Evolutionary conservation across 1,284 basidiomycete species (phyloP).

Genomic region (Sporisorium sorghi): DNA sequence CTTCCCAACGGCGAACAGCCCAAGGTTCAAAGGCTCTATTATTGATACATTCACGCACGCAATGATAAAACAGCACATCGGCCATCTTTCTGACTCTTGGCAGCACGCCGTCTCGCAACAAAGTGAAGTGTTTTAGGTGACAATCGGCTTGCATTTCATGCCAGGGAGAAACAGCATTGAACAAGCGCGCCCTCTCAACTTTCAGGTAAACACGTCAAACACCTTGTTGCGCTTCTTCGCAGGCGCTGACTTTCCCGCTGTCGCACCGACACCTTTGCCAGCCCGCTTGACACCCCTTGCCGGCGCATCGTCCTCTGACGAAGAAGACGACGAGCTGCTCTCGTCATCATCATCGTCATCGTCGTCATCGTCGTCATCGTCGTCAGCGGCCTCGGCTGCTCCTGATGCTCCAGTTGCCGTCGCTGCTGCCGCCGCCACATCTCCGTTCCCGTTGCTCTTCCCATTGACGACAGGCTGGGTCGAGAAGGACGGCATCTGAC

Average conservation of each 20-base stretch:
- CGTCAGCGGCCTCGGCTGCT: too few relatives aligned
- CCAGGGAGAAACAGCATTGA: too few relatives aligned
- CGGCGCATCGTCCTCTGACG: constrained; percentile 21
- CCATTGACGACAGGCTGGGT: constrained; percentile 8
- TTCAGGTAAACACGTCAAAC: constrained; percentile 34
- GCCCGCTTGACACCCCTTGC: constrained; percentile 6
- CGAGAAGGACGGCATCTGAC: constrained; percentile 27
- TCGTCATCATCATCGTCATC: constrained; percentile 8
- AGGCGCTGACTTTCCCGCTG: constrained; percentile 10
- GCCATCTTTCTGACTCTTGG: neutral
- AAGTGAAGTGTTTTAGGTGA: neutral
- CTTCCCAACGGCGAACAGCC: constrained; percentile 26
- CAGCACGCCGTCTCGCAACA: neutral
- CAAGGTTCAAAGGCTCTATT: constrained; percentile 43
- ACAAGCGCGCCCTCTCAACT: too few relatives aligned
- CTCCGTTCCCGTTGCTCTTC: neutral
- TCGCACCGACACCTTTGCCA: constrained; percentile 2
- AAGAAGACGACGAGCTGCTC: constrained; percentile 14
- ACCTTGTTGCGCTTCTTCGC: constrained; percentile 32
- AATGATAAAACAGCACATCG: neutral
- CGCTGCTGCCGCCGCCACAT: neutral
- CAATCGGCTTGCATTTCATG: neutral
- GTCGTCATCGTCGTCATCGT: neutral
- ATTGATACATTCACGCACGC: constrained; percentile 8
- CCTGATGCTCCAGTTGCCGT: neutral